phyloP scores from a whole-genome alignment of 2,329 filamentous ascomycete genomes.

The Mycosphaerella sp. region DNA sequence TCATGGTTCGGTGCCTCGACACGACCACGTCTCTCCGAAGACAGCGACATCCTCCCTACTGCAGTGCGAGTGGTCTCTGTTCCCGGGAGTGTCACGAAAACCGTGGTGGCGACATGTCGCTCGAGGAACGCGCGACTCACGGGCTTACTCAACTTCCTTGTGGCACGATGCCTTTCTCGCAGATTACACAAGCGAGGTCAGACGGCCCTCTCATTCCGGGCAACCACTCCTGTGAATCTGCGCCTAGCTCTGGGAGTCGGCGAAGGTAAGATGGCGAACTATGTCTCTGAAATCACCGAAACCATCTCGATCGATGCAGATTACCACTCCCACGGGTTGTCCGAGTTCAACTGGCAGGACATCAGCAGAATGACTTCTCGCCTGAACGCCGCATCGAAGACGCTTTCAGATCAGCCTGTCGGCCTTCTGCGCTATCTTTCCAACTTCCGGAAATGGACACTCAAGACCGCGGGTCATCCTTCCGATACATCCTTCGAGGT shows the following conservation, averaged over 20 bases:
- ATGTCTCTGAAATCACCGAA: constrained; percentile 23
- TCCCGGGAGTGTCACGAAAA: constrained; percentile 23
- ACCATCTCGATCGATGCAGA: constrained; percentile 4
- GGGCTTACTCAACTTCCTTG: constrained; percentile 37
- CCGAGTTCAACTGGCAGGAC: constrained; percentile 31
- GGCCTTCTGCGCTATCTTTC: constrained; percentile 40
- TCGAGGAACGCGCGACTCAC: constrained; percentile 38
- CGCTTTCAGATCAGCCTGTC: constrained; percentile 38
- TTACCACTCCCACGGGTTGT: not conserved
- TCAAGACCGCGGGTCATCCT: constrained; percentile 34
- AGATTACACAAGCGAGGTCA: constrained; percentile 22
- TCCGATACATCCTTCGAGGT: constrained; percentile 42
- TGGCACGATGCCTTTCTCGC: constrained; percentile 36
- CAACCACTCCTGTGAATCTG: constrained; percentile 39
- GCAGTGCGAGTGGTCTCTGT: constrained; percentile 34
- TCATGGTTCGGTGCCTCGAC: constrained; percentile 21
- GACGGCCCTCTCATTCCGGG: constrained; percentile 33
- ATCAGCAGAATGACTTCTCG: constrained; percentile 31
- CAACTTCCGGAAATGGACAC: constrained; percentile 38
- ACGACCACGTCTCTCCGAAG: constrained; percentile 11
- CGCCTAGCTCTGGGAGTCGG: constrained; percentile 33
- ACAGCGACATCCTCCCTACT: constrained; percentile 21
- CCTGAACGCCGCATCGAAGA: constrained; percentile 32
- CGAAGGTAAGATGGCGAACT: constrained; percentile 35
- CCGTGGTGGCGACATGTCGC: constrained; percentile 31